Evolutionary conservation across 345 rosid genomes (phyloP), one percentile per base, ranked within the genome.

Genomic region (Corchorus capsularis): DNA sequence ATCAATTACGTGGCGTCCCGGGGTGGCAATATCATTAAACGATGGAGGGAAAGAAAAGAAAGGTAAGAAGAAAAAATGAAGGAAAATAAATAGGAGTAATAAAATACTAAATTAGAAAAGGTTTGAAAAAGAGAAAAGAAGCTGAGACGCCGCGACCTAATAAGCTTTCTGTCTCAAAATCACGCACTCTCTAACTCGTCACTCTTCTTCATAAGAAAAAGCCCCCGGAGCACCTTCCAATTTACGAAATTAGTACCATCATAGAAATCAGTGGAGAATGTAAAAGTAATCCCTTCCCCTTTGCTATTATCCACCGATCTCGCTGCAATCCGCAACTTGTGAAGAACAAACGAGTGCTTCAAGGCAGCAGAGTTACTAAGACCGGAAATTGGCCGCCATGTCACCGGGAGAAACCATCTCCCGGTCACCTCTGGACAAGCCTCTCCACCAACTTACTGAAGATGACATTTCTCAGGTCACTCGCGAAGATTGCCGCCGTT

Each of bases 401-500:
- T 69, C 78, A 37, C 74, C 80, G 50, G 86, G 80, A 46, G 84
- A 74, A 69, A 69, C 79, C 22, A 68, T 78, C 49, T 77, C 75
- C 71, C 75, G 81, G 73, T 83, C 89, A 20, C 69, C 76, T 19
- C 83, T 86, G 1, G 79, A 83, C 74, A 86, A 83, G 65, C 89
- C 89, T 35, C 86, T 86, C 39, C 54, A 72, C 68, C 86, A 79
- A 19, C 86, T 79, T 56, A 86, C 87, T 8, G 87, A 84, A 74
- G 86, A 84, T 57, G 89, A 86, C 84, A 84, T 86, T 75, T 82
- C 89, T 57, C 87, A 82, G 82, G 76, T 86, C 78, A 86, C 87
- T 65, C 89, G 89, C 61, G 89, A 86, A 80, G 89, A 86, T 79
- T 84, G 89, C 84, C 86, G 87, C 76, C 79, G 79, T 35, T 86